Evolutionary conservation across 2,329 filamentous ascomycete species (phyloP).

Genomic region (Fusarium camptoceras): DNA sequence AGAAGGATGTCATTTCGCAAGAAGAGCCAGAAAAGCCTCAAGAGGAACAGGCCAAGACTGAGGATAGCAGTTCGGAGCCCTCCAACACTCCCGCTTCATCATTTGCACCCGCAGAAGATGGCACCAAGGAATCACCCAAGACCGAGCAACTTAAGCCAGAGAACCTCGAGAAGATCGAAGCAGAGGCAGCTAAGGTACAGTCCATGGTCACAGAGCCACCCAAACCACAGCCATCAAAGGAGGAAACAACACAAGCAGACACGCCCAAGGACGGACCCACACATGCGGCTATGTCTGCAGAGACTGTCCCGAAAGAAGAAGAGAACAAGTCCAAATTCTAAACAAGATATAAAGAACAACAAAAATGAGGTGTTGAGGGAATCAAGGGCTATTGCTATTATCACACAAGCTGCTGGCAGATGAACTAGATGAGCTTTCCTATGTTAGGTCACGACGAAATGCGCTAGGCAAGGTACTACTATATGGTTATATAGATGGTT

Average conservation of each 20-base stretch:
- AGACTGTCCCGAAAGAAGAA: background rate
- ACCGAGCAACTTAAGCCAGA: slow-evolving; percentile 12
- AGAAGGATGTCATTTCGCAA: background rate
- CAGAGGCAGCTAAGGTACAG: slow-evolving; percentile 3
- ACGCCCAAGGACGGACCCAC: background rate
- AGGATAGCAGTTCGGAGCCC: background rate
- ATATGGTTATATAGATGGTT: slow-evolving; percentile 15
- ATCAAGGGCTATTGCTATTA: slow-evolving; percentile 14
- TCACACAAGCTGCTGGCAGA: slow-evolving; percentile 13
- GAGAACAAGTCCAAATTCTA: slow-evolving; percentile 7
- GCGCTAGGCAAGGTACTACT: background rate
- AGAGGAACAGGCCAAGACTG: slow-evolving; percentile 3
- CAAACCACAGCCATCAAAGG: background rate
- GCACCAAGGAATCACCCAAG: slow-evolving; percentile 4
- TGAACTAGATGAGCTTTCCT: slow-evolving; percentile 35
- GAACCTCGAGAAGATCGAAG: background rate
- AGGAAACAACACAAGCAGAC: slow-evolving; percentile 1
- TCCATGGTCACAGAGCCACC: background rate
- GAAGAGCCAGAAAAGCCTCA: background rate
- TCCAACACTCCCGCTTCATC: background rate
- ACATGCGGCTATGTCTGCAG: background rate
- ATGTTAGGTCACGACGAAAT: slow-evolving; percentile 31
- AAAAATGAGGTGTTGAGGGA: background rate
- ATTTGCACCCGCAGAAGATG: background rate
- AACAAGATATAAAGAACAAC: background rate